phyloP scores from a whole-genome alignment of 2,329 filamentous ascomycete genomes.

The Pestalotiopsis sp. region DNA sequence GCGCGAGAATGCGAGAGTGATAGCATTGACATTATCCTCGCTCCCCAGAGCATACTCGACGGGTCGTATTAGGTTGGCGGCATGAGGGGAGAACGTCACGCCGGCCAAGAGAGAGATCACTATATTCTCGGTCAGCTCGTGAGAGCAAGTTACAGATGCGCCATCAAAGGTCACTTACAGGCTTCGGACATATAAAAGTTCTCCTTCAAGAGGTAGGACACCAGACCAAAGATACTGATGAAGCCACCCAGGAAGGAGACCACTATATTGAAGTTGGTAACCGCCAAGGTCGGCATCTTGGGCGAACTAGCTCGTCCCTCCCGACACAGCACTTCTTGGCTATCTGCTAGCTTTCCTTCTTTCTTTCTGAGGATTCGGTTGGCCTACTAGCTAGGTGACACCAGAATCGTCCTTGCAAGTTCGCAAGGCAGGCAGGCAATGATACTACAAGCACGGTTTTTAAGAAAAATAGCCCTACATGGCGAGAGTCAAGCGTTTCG shows the following conservation, averaged over 20 bases:
- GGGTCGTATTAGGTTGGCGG: slow-evolving; percentile 73
- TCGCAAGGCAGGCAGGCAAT: slow-evolving; percentile 29
- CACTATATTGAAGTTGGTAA: slow-evolving; percentile 82
- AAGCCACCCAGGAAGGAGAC: slow-evolving; percentile 82
- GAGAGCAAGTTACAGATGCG: background rate
- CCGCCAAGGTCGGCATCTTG: slow-evolving; percentile 51
- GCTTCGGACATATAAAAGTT: slow-evolving; percentile 90
- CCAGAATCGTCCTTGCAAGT: slow-evolving; percentile 37
- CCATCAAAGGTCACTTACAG: slow-evolving; percentile 51
- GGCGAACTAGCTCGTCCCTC: slow-evolving; percentile 1
- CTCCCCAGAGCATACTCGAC: slow-evolving; percentile 68
- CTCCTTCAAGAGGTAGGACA: slow-evolving; percentile 88
- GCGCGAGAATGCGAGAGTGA: slow-evolving; percentile 82
- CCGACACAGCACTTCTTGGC: background rate
- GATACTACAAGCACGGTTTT: slow-evolving; percentile 12
- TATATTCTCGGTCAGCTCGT: slow-evolving; percentile 32
- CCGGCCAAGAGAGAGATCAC: slow-evolving; percentile 84
- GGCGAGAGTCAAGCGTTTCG: background rate
- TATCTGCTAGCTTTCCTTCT: background rate
- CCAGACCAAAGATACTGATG: slow-evolving; percentile 84
- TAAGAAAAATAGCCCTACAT: background rate
- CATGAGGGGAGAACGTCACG: slow-evolving; percentile 75
- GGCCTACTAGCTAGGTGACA: slow-evolving; percentile 14
- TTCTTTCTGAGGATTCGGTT: background rate
- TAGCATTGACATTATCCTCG: slow-evolving; percentile 60